Percentiles rank a stretch among this genome's conserved stretches.
phyloP scores from a whole-genome alignment of 257 asterid genomes.

The Ophiorrhiza pumila region DNA sequence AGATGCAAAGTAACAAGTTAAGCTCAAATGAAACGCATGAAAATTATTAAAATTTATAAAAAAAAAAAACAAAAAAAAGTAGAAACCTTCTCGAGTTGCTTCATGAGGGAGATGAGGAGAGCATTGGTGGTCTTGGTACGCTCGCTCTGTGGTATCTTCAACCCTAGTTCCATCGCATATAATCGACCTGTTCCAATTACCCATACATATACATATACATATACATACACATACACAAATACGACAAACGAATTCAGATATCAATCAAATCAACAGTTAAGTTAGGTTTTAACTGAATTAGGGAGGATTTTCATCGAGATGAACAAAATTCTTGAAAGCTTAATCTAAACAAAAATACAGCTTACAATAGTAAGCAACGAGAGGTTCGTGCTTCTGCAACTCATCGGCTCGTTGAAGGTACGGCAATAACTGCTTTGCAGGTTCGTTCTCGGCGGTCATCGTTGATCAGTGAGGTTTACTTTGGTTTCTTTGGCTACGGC shows the following conservation, averaged over 20 bases:
- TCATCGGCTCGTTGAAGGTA: slow-evolving; percentile 51
- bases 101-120: slow-evolving; percentile 79
- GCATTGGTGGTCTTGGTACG: slow-evolving; percentile 82
- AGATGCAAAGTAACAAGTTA: neutral
- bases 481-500: no score
- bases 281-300: slow-evolving; percentile 3
- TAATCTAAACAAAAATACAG: no score
- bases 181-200: slow-evolving; percentile 97
- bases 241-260: no score
- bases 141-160: slow-evolving; percentile 72
- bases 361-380: slow-evolving; percentile 48
- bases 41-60: neutral
- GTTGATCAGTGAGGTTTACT: neutral
- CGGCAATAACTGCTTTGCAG: slow-evolving; percentile 41
- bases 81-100: slow-evolving; percentile 87
- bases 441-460: slow-evolving; percentile 43
- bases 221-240: no score
- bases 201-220: no score
- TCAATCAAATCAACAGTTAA: neutral
- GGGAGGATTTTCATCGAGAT: neutral
- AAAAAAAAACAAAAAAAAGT: neutral
- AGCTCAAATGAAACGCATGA: neutral
- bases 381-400: slow-evolving; percentile 49
- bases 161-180: slow-evolving; percentile 96
- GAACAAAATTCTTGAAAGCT: neutral